These are phyloP conservation scores for Diaporthe sp. DNA, from an alignment of 2,329 filamentous ascomycete species.

Conservation along the genomic window DNA sequence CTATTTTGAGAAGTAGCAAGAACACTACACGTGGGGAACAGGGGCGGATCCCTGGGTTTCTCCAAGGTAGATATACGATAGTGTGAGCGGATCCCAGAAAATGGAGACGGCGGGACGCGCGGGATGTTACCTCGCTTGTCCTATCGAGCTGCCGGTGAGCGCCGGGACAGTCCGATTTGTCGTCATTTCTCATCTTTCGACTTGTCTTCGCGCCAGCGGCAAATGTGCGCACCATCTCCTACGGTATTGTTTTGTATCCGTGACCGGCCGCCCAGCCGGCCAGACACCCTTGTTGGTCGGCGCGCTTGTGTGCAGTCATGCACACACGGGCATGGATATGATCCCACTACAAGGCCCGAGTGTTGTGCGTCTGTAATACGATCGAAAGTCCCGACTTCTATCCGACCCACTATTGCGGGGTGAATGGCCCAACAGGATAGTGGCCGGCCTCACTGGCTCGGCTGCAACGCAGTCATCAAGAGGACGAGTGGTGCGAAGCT, in stretches of 20 bases:
- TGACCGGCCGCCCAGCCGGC: not conserved
- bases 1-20: conserved; percentile 16
- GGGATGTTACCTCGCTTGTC: conserved; percentile 25
- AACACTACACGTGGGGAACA: conserved; percentile 10
- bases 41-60: not conserved
- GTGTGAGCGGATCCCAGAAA: conserved; percentile 18
- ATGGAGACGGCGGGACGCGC: conserved; percentile 18
- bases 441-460: not conserved
- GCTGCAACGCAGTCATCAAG: not conserved
- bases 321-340: not conserved
- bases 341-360: conserved; percentile 10
- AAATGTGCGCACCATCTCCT: not conserved
- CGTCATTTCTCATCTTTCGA: conserved; percentile 6
- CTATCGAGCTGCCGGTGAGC: not conserved
- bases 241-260: not conserved
- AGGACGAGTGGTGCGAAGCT: not conserved
- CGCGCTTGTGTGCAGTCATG: conserved; percentile 7
- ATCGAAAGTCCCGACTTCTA: conserved; percentile 1
- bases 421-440: not conserved
- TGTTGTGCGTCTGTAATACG: conserved; percentile 3
- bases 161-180: conserved; percentile 6
- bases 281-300: conserved; percentile 6
- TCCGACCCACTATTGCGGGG: not conserved
- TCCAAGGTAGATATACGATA: not conserved
- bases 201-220: not conserved